A percentile compares a stretch with the other conserved stretches of the same genome.
These are phyloP conservation scores for Eutypa lata DNA, from an alignment of 2,329 filamentous ascomycete genomes.

Conservation along the genomic window DNA sequence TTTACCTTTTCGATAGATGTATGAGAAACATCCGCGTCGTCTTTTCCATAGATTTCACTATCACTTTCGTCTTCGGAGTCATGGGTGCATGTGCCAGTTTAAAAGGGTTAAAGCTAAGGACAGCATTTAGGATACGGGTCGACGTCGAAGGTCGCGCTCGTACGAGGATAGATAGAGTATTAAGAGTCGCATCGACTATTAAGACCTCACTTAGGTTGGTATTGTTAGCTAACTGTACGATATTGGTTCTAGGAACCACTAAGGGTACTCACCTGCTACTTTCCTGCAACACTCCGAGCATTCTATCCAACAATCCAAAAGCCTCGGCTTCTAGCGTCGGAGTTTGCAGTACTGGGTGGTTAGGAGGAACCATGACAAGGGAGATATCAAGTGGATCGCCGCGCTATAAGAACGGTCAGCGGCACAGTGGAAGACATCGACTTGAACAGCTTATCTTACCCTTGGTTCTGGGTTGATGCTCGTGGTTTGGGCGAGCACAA, in stretches of 20 bases:
- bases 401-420: conserved; percentile 34
- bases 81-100: conserved; percentile 74
- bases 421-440: conserved; percentile 5
- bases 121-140: conserved; percentile 78
- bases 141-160: conserved; percentile 77
- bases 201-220: conserved; percentile 68
- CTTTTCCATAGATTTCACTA: conserved; percentile 91
- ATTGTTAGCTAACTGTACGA: conserved; percentile 16
- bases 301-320: conserved; percentile 82
- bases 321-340: conserved; percentile 89
- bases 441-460: conserved; percentile 49
- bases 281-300: conserved; percentile 82
- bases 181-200: conserved; percentile 86
- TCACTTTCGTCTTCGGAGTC: conserved; percentile 75
- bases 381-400: conserved; percentile 69
- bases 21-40: conserved; percentile 81
- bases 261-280: conserved; percentile 66
- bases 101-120: conserved; percentile 89
- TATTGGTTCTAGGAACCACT: conserved; percentile 4
- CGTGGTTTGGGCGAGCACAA: conserved; percentile 89
- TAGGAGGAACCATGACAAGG: conserved; percentile 77
- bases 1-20: conserved; percentile 76
- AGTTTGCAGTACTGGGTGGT: conserved; percentile 76
- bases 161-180: conserved; percentile 79
- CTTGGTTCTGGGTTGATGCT: conserved; percentile 77